phyloP scores from a whole-genome alignment of 371 early-diverging fungal genomes.

The Apophysomyces variabilis region DNA sequence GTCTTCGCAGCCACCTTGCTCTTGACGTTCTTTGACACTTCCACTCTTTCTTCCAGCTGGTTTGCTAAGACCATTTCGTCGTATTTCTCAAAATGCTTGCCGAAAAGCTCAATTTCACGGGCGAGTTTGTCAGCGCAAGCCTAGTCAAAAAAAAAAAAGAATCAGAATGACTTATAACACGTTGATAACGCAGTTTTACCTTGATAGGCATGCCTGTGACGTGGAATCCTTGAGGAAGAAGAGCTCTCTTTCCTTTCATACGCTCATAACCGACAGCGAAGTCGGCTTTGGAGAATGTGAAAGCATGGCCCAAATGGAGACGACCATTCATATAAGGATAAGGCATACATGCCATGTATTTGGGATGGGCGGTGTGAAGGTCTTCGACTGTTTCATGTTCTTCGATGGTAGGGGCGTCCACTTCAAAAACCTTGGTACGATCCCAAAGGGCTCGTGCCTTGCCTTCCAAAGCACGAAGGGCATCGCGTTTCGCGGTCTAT shows the following conservation, averaged over 20 bases:
- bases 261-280: conserved; percentile 95
- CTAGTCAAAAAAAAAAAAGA: conserved; percentile 33
- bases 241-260: conserved; percentile 92
- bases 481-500: conserved; percentile 85
- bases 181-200: conserved; percentile 45
- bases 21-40: conserved; percentile 72
- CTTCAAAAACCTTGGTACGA: conserved; percentile 77
- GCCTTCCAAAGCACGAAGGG: conserved; percentile 78
- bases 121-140: conserved; percentile 98
- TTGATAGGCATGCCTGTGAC: conserved; percentile 99
- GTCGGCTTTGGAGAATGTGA: conserved; percentile 97
- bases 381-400: conserved; percentile 58
- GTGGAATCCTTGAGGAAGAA: conserved; percentile 99
- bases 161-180: not conserved
- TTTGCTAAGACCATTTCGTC: conserved; percentile 57
- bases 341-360: conserved; percentile 98
- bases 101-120: conserved; percentile 95
- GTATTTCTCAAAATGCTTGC: conserved; percentile 74
- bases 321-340: conserved; percentile 99
- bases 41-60: conserved; percentile 48
- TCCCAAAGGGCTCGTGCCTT: conserved; percentile 87
- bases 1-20: conserved; percentile 92
- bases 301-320: conserved; percentile 99
- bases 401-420: conserved; percentile 81
- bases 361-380: conserved; percentile 76